These are phyloP conservation scores for Debaryomyces prosopidis DNA, from an alignment of 805 yeast species.

Conservation along the genomic window DNA sequence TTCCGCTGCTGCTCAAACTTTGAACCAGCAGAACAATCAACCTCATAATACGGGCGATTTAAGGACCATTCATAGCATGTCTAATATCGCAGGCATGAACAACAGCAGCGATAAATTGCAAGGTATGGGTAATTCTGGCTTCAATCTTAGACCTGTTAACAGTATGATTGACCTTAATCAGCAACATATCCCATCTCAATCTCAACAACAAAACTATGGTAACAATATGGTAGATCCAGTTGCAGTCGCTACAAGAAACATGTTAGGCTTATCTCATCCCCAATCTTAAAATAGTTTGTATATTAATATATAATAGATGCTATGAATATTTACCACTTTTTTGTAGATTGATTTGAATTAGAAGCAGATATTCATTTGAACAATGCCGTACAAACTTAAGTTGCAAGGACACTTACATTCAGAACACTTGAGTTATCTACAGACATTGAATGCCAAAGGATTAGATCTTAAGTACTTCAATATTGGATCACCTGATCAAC, in stretches of 20 bases:
- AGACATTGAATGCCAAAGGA: no score
- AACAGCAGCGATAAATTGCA: slow-evolving; percentile 5
- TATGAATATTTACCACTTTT: no score
- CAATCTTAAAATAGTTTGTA: neutral
- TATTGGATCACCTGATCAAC: no score
- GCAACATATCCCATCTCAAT: slow-evolving; percentile 9
- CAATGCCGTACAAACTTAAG: no score
- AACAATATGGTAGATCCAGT: neutral
- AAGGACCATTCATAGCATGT: slow-evolving; percentile 28
- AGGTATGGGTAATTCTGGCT: slow-evolving; percentile 5
- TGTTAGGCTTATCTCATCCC: slow-evolving; percentile 1
- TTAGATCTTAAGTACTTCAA: no score
- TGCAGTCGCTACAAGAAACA: slow-evolving; percentile 1
- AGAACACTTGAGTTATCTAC: no score
- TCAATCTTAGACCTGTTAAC: slow-evolving; percentile 24
- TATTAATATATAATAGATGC: no score
- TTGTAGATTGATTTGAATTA: no score
- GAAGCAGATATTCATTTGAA: no score
- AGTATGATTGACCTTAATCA: slow-evolving; percentile 35
- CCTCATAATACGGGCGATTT: slow-evolving; percentile 15
- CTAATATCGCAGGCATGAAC: slow-evolving; percentile 21
- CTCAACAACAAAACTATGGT: neutral
- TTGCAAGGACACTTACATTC: no score
- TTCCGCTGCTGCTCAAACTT: slow-evolving; percentile 15
- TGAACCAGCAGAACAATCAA: neutral